Evolutionary conservation across 2,329 filamentous ascomycete genomes (phyloP).

Genomic region (Penicillium olsonii): DNA sequence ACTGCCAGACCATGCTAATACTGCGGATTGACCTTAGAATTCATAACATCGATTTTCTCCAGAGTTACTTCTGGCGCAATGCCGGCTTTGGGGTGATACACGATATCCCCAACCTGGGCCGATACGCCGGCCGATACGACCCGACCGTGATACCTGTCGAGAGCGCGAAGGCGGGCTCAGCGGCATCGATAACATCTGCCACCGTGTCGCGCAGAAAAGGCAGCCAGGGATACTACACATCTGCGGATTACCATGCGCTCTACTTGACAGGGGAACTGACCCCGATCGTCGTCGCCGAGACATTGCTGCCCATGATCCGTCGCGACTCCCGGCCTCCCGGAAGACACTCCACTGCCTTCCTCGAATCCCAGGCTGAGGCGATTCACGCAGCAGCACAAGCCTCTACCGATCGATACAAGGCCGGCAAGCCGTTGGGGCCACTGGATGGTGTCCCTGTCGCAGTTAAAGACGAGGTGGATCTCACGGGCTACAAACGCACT

Average conservation of each 20-base stretch:
- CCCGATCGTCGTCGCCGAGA: slow-evolving; percentile 70
- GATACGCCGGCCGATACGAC: slow-evolving; percentile 57
- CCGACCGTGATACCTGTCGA: slow-evolving; percentile 57
- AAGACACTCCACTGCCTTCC: slow-evolving; percentile 71
- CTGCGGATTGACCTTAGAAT: slow-evolving; percentile 46
- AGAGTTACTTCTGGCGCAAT: slow-evolving; percentile 69
- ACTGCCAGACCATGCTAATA: not conserved
- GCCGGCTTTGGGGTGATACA: slow-evolving; percentile 65
- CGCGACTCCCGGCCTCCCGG: slow-evolving; percentile 56
- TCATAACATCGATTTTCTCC: slow-evolving; percentile 60
- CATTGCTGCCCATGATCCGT: slow-evolving; percentile 69
- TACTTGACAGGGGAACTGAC: slow-evolving; percentile 71
- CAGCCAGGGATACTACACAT: slow-evolving; percentile 62
- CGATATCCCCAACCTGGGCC: slow-evolving; percentile 55
- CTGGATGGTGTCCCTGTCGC: slow-evolving; percentile 82
- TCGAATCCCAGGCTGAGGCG: slow-evolving; percentile 64
- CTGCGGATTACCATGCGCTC: slow-evolving; percentile 73
- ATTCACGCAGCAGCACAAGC: slow-evolving; percentile 69
- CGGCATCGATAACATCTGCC: slow-evolving; percentile 21
- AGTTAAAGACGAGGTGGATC: slow-evolving; percentile 77
- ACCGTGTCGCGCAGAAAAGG: slow-evolving; percentile 38
- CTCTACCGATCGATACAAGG: slow-evolving; percentile 71
- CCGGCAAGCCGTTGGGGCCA: slow-evolving; percentile 65
- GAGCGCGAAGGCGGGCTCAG: slow-evolving; percentile 17
- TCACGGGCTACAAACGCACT: slow-evolving; percentile 69